These are phyloP conservation scores for Pseudoperonospora humuli DNA, from an alignment of 352 stramenopile species.

Conservation along the genomic window DNA sequence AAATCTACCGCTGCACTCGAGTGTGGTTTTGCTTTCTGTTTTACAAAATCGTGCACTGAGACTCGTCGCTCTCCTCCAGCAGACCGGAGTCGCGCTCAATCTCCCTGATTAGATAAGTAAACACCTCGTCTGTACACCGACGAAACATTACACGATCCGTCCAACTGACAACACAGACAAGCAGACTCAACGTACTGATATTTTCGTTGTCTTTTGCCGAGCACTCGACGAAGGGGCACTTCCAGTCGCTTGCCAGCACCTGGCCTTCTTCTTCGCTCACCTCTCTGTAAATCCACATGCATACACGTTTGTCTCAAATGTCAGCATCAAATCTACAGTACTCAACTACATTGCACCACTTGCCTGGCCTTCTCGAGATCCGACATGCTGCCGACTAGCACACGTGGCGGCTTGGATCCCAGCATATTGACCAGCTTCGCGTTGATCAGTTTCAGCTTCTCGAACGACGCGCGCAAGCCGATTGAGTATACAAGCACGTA, in stretches of 20 bases:
- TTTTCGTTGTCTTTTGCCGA: conserved; percentile 89
- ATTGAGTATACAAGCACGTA: conserved; percentile 95
- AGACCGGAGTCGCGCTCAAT: conserved; percentile 85
- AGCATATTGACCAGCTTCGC: conserved; percentile 92
- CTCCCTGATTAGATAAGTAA: conserved; percentile 87
- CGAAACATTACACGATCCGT: conserved; percentile 4
- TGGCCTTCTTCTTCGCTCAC: conserved; percentile 83
- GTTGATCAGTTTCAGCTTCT: conserved; percentile 93
- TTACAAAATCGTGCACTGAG: conserved; percentile 77
- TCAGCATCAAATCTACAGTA: conserved; percentile 1
- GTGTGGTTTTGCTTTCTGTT: conserved; percentile 7
- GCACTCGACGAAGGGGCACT: conserved; percentile 93
- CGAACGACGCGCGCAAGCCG: conserved; percentile 88
- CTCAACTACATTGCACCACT: conserved; percentile 6
- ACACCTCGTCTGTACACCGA: conserved; percentile 65
- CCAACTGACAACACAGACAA: background rate
- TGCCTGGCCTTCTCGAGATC: conserved; percentile 89
- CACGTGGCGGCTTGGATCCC: conserved; percentile 88
- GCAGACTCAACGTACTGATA: conserved; percentile 58
- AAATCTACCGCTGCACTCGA: conserved; percentile 3
- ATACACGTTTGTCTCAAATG: background rate
- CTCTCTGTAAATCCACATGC: conserved; percentile 37
- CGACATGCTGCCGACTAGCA: conserved; percentile 93
- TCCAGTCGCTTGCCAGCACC: conserved; percentile 82
- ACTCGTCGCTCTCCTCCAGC: conserved; percentile 72